Base-by-base conservation (phyloP, 1,284 basidiomycete genomes). In the Amylostereum areolatum region DNA sequence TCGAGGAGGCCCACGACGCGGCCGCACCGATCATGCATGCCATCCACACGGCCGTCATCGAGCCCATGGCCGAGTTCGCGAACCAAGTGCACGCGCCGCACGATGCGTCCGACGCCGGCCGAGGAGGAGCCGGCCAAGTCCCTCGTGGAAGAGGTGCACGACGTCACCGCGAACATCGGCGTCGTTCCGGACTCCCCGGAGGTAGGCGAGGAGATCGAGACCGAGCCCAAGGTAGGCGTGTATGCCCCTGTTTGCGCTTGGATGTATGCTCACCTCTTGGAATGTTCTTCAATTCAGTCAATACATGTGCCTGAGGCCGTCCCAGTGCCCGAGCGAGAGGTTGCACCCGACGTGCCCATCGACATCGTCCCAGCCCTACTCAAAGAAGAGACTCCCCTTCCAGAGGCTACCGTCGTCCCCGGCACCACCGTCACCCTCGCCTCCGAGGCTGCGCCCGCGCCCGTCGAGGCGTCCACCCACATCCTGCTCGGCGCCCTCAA, bases 341-440 rank as follows among this genome's bases (percentile, higher is more conserved):
- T 33, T n/a, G 52, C 45, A 30, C 45, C 52, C 11, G 39, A 18
- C 5, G 32, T 43, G 29, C 33, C 48, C 32, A 43, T 48, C n/a
- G 45, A 24, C 27, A 43, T 51, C 25, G 31, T 53, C 32, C 33
- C 55, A 6, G 41, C 43, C 28, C n/a, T 39, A 24, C 9, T 46
- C 29, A 35, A 31, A 11, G 35, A 29, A 5, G 11, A 36, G 7
- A 29, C 44, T 27, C 1, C 37, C 30, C 10, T 47, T n/a, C 42
- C 46, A 24, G 46, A 50, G 29, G 27, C 29, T 5, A 12, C 47
- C n/a, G 29, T 52, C 29, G 43, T 52, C 43, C 32, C 46, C 7
- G 48, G 48, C 25, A 10, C 48, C 32, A 46, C 49, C 12, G 29
- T 48, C 28, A 24, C 46, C 8, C 24, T 43, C 1, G 29, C 39